Base-by-base conservation (phyloP, 345 rosid genomes). In the Carallia pectinifolia region DNA sequence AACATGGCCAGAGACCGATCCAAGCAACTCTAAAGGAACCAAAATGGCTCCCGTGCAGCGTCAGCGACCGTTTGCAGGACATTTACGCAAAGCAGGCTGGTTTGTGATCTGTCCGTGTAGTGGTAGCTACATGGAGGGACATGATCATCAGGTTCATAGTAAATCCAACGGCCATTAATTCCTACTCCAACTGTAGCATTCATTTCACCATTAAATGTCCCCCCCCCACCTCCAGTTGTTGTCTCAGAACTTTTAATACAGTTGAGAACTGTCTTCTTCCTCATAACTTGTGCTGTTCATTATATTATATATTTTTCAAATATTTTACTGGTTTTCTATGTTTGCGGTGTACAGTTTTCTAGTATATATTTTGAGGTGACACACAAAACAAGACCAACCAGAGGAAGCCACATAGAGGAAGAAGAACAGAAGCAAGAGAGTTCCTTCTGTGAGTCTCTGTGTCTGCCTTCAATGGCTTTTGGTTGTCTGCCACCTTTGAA, bases 341-440 rank as follows among this genome's bases (percentile, higher is more conserved):
- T 54, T 7, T 5, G 47, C 12, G 17, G 4, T 13, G 1, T 18
- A 2, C 34, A 12, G 63, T 13, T 36, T 12, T 6, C 5, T 31
- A 15, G 10, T 38, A 23, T 12, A 10, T 30, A 8, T 13, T 19
- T 48, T 30, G 17, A 16, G 47, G 6, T 1, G 53, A 33, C 61
- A 69, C 78, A 64, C 40, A 71, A 55, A 61, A 61, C 40, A 65
- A 60, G 80, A 31, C 80, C 72, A 76, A 67, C 80, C 72, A 62
- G 69, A n/a, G 38, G 29, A 2, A 71, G 73, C 72, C 76, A 63
- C 69, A 62, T 71, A 63, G 66, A 67, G 65, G 38, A 10, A 12
- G 53, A 38, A 61, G 40, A 40, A 27, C 31, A 48, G 30, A 9
- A 9, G 58, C 65, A 52, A 10, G 17, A 9, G 23, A 9, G 19